Conservation (phyloP, 345 rosid genomes). For the Lepidium africanum region DNA sequence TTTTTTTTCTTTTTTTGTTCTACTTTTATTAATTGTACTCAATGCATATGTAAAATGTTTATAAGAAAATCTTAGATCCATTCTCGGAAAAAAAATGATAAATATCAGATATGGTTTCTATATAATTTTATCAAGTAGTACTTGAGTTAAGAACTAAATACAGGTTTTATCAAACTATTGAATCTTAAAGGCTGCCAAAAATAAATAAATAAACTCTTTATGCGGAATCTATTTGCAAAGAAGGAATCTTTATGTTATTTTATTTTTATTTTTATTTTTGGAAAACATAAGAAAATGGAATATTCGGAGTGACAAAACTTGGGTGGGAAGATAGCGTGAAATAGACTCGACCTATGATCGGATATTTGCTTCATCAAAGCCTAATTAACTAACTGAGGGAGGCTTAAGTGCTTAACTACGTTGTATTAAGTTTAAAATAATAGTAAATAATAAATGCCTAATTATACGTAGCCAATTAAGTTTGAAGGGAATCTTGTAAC, state of each 20-base stretch:
- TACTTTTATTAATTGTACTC: neutral
- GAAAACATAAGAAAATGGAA: constrained; percentile 2
- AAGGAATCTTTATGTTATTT: constrained; percentile 4
- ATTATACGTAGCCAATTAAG: constrained; percentile 16
- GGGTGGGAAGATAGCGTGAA: constrained; percentile 18
- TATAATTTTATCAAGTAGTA: neutral
- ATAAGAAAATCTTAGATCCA: constrained; percentile 5
- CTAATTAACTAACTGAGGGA: neutral
- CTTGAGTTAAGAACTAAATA: too few species aligned
- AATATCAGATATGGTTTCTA: neutral
- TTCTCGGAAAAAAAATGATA: neutral
- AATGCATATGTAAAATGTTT: constrained; percentile 9
- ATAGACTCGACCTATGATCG: constrained; percentile 23
- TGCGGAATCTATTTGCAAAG: constrained; percentile 19
- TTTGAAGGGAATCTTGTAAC: constrained; percentile 20
- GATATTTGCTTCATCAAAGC: constrained; percentile 20
- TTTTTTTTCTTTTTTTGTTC: neutral
- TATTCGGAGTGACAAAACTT: constrained; percentile 13
- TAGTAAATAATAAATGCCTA: neutral
- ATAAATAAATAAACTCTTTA: neutral
- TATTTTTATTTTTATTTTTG: neutral
- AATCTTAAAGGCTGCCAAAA: neutral
- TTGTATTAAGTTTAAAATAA: neutral
- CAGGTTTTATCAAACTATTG: neutral
- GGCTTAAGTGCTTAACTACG: constrained; percentile 5